Evolutionary conservation across 2,329 filamentous ascomycete genomes (phyloP).

Genomic region (Epichloe typhina): DNA sequence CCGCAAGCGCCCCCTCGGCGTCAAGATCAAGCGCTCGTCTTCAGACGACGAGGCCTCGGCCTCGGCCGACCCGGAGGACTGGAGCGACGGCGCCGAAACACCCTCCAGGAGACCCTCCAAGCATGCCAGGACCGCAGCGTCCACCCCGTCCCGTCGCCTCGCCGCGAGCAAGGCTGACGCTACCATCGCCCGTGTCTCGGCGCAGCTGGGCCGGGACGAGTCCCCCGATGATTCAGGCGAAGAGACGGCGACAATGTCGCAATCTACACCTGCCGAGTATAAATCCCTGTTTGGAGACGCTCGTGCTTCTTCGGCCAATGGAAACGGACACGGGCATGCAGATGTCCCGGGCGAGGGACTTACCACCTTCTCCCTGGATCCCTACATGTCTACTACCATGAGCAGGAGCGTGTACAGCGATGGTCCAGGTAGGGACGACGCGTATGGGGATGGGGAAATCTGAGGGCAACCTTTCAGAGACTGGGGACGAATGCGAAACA

Average conservation of each 20-base stretch:
- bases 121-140: conserved; percentile 11
- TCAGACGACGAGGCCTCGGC: conserved; percentile 16
- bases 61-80: conserved; percentile 12
- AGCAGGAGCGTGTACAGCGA: not conserved
- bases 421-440: conserved; percentile 5
- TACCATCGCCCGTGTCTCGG: conserved; percentile 20
- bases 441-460: conserved; percentile 24
- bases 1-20: conserved; percentile 14
- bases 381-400: conserved; percentile 1
- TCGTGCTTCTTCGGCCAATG: not conserved
- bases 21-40: conserved; percentile 14
- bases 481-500: not conserved
- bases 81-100: conserved; percentile 18
- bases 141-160: conserved; percentile 16
- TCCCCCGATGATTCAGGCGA: conserved; percentile 13
- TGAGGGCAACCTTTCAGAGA: conserved; percentile 7
- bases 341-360: not conserved
- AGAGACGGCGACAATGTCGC: conserved; percentile 14
- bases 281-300: conserved; percentile 4
- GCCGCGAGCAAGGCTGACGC: conserved; percentile 20
- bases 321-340: not conserved
- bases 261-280: not conserved
- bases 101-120: conserved; percentile 21
- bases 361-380: not conserved
- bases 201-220: conserved; percentile 8